Conservation (phyloP, 1,139 yeast species). For the Candida albicans region DNA sequence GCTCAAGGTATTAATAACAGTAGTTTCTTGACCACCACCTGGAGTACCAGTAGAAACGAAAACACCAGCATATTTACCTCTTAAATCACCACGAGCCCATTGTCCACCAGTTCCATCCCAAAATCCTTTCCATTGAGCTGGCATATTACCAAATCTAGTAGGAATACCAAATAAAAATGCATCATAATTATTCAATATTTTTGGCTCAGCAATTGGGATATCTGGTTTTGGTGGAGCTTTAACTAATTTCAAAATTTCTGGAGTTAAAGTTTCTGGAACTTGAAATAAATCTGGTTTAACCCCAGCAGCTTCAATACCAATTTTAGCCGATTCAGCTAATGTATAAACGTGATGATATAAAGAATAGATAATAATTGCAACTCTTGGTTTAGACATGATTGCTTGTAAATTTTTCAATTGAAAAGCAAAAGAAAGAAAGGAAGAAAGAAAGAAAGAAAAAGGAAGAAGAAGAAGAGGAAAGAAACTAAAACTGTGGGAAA, state of each 20-base stretch:
- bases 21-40: conserved; percentile 43
- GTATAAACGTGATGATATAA: conserved; percentile 37
- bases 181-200: conserved; percentile 33
- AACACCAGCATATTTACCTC: conserved; percentile 39
- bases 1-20: conserved; percentile 34
- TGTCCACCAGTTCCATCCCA: conserved; percentile 39
- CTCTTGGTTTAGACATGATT: conserved; percentile 7
- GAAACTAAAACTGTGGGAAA: too few species aligned
- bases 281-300: conserved; percentile 33
- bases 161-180: conserved; percentile 41
- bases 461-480: not conserved
- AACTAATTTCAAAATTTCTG: conserved; percentile 27
- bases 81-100: conserved; percentile 33
- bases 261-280: conserved; percentile 36
- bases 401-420: not conserved
- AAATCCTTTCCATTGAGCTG: conserved; percentile 40
- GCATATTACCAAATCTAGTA: conserved; percentile 39
- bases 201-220: conserved; percentile 33
- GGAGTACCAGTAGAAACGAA: conserved; percentile 37
- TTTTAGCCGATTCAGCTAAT: conserved; percentile 34
- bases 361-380: conserved; percentile 39
- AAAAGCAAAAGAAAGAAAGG: not conserved
- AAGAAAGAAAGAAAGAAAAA: not conserved
- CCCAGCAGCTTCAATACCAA: conserved; percentile 41
- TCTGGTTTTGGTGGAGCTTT: conserved; percentile 36